A percentile compares a stretch with the other conserved stretches of the same genome.
Evolutionary conservation across 805 yeast genomes (phyloP).

Genomic region (Lipomyces sp.): DNA sequence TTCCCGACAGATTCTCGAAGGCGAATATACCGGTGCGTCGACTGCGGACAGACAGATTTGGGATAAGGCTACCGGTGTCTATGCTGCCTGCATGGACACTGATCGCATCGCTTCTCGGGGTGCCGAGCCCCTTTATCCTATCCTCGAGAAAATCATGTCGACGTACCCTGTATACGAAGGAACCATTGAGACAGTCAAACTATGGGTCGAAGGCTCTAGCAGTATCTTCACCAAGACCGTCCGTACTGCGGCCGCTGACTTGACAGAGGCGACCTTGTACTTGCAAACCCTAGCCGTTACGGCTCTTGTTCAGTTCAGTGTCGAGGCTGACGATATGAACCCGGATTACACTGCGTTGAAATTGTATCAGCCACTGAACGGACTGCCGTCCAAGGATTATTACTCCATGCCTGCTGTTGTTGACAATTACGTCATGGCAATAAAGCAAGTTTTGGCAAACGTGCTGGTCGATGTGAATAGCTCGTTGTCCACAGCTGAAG

Average conservation of each 20-base stretch:
- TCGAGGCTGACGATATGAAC: conserved; percentile 36
- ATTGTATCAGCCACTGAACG: conserved; percentile 33
- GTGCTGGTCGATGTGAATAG: conserved; percentile 28
- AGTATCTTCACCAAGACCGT: conserved; percentile 5
- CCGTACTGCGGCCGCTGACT: conserved; percentile 29
- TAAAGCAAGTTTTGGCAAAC: conserved; percentile 30
- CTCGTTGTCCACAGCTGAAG: conserved; percentile 16
- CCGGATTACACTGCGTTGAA: conserved; percentile 31
- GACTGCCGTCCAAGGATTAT: conserved; percentile 37
- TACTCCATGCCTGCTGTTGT: conserved; percentile 20
- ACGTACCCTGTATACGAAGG: conserved; percentile 25
- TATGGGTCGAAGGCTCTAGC: conserved; percentile 29
- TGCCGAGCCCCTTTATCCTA: conserved; percentile 30
- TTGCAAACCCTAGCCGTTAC: conserved; percentile 32
- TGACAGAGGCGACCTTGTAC: conserved; percentile 31
- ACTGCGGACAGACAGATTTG: conserved; percentile 31
- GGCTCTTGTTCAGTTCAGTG: conserved; percentile 31
- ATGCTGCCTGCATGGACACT: conserved; percentile 36
- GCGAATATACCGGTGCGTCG: conserved; percentile 27
- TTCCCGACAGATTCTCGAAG: conserved; percentile 33
- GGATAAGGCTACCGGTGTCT: conserved; percentile 36
- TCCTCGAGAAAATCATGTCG: conserved; percentile 26
- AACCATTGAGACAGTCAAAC: conserved; percentile 16
- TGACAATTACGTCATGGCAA: conserved; percentile 26
- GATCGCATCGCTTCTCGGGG: conserved; percentile 30